phyloP scores from a whole-genome alignment of 2,329 filamentous ascomycete species.

The Apiospora rasikravindrae region DNA sequence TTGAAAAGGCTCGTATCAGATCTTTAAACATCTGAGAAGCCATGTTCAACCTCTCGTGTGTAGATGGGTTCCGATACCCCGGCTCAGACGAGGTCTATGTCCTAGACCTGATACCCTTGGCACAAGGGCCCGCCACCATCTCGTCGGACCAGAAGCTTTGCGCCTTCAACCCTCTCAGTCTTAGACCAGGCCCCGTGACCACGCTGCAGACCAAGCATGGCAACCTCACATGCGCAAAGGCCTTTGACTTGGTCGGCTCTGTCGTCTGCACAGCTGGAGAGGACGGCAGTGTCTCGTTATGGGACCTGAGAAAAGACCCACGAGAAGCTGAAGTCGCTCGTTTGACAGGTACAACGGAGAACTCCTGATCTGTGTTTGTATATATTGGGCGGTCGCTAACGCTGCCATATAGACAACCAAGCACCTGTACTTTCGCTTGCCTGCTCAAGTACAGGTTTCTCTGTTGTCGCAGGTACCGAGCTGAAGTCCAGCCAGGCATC shows the following conservation, averaged over 20 bases:
- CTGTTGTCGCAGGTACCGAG: slow-evolving; percentile 76
- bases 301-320: slow-evolving; percentile 63
- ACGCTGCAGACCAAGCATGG: slow-evolving; percentile 59
- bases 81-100: slow-evolving; percentile 57
- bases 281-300: slow-evolving; percentile 69
- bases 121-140: slow-evolving; percentile 62
- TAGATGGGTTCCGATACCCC: slow-evolving; percentile 47
- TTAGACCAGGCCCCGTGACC: slow-evolving; percentile 57
- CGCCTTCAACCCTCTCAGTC: slow-evolving; percentile 64
- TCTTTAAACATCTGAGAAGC: background rate
- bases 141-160: slow-evolving; percentile 74
- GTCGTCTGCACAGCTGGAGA: slow-evolving; percentile 73
- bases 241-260: slow-evolving; percentile 56
- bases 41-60: slow-evolving; percentile 50
- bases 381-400: background rate
- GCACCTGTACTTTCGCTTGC: slow-evolving; percentile 69
- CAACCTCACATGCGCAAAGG: slow-evolving; percentile 67
- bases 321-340: slow-evolving; percentile 47
- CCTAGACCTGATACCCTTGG: slow-evolving; percentile 60
- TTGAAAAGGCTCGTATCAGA: background rate
- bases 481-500: slow-evolving; percentile 67
- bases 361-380: too few species aligned
- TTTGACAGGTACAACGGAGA: slow-evolving; percentile 50
- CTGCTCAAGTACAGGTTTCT: slow-evolving; percentile 59
- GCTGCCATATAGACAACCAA: slow-evolving; percentile 45